These are phyloP conservation scores for Elongisporangium senticosum DNA, from an alignment of 352 stramenopile species.

Conservation along the genomic window DNA sequence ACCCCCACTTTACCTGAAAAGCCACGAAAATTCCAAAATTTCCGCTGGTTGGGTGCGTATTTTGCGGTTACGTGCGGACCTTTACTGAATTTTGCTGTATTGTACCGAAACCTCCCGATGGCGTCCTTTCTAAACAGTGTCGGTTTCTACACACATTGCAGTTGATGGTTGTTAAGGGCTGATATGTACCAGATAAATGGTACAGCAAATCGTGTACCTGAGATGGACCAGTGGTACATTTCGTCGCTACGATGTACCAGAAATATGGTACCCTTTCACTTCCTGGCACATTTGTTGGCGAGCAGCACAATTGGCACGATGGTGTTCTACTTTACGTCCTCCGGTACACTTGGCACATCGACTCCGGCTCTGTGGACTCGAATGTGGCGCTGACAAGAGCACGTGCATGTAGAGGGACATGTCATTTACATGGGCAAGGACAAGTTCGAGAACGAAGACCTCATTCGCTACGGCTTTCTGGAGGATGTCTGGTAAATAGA, in stretches of 20 bases:
- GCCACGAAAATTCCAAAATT: background rate
- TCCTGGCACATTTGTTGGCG: background rate
- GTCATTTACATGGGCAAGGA: constrained; percentile 98
- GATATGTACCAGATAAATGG: background rate
- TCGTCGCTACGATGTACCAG: background rate
- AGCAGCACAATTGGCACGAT: constrained; percentile 19
- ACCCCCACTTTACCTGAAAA: too few relatives aligned
- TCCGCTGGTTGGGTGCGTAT: background rate
- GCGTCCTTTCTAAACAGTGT: background rate
- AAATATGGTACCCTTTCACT: background rate
- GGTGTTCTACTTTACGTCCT: constrained; percentile 85
- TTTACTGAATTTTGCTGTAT: background rate
- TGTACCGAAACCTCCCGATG: background rate
- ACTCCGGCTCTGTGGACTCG: background rate
- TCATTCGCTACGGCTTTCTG: constrained; percentile 96
- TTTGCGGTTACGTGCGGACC: background rate
- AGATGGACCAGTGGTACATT: background rate
- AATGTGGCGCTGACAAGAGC: background rate
- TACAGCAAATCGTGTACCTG: too few relatives aligned
- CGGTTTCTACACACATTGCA: background rate
- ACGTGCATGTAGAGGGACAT: constrained; percentile 61
- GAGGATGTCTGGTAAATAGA: constrained; percentile 89
- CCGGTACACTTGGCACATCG: constrained; percentile 21
- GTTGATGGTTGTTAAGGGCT: background rate
- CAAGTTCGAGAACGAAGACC: constrained; percentile 99